Percentiles rank a stretch among this genome's conserved stretches.
phyloP scores from a whole-genome alignment of 108 stramenopile species.

The Skeletonema potamos region DNA sequence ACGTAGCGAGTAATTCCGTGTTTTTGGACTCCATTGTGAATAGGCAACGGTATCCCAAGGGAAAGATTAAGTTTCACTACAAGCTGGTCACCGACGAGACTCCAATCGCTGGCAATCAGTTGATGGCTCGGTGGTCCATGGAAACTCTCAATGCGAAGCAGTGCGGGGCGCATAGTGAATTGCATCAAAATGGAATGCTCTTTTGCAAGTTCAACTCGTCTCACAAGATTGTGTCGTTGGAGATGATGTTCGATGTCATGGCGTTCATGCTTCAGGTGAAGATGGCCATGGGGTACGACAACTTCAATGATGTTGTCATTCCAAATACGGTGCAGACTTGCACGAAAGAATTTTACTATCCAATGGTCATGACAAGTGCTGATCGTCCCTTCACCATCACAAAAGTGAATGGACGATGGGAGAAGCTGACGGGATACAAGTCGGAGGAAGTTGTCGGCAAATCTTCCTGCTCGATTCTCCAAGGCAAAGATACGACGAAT shows the following conservation, averaged over 20 bases:
- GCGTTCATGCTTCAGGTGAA: constrained; percentile 97
- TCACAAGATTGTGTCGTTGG: constrained; percentile 85
- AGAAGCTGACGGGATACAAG: constrained; percentile 84
- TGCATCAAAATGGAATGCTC: constrained; percentile 92
- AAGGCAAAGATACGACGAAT: constrained; percentile 59
- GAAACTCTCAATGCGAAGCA: constrained; percentile 83
- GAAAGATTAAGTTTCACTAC: constrained; percentile 83
- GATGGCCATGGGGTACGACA: constrained; percentile 81
- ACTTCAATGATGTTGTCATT: constrained; percentile 75
- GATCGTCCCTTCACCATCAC: constrained; percentile 87
- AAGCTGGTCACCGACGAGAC: constrained; percentile 88
- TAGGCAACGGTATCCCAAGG: constrained; percentile 65
- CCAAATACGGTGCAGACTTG: constrained; percentile 90
- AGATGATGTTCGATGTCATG: constrained; percentile 98
- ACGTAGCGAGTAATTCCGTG: constrained; percentile 87
- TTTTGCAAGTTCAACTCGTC: constrained; percentile 89
- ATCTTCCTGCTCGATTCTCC: constrained; percentile 64
- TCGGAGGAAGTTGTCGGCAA: constrained; percentile 86
- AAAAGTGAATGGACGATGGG: constrained; percentile 87
- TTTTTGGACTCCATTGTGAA: constrained; percentile 83
- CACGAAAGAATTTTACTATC: constrained; percentile 70
- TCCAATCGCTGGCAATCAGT: constrained; percentile 85
- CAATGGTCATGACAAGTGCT: constrained; percentile 87
- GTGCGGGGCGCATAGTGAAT: constrained; percentile 82
- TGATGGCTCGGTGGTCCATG: constrained; percentile 96